phyloP scores from a whole-genome alignment of 768 basidiomycete species.

The Rhizopogon vulgaris region DNA sequence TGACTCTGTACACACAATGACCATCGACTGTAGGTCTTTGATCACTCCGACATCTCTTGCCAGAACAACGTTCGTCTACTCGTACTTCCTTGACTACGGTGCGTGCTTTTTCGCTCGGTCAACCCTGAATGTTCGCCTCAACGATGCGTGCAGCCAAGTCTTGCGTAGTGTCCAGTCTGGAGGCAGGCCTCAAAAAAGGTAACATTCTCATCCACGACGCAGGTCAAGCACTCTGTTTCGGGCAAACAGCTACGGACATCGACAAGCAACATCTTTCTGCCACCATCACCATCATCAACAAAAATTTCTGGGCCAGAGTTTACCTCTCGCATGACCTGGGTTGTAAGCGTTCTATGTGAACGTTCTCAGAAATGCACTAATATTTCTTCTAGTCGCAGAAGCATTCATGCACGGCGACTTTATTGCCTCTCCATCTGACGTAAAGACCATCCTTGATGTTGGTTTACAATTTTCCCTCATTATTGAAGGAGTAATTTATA shows the following conservation, averaged over 20 bases:
- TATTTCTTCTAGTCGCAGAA: slow-evolving; percentile 44
- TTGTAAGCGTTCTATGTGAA: slow-evolving; percentile 32
- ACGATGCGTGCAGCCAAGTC: neutral
- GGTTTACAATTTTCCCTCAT: slow-evolving; percentile 14
- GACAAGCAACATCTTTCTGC: neutral
- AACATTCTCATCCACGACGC: neutral
- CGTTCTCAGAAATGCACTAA: neutral
- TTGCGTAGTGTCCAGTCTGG: neutral
- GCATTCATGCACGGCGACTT: slow-evolving; percentile 60
- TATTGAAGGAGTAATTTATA: slow-evolving; percentile 3
- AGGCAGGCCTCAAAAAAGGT: neutral
- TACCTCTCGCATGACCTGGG: slow-evolving; percentile 37
- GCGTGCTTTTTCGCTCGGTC: neutral
- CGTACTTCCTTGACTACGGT: neutral
- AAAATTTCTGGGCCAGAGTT: slow-evolving; percentile 7
- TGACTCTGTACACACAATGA: neutral
- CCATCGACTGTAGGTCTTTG: neutral
- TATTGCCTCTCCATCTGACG: slow-evolving; percentile 36
- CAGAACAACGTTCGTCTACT: neutral
- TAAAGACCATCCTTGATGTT: slow-evolving; percentile 50
- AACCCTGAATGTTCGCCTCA: neutral
- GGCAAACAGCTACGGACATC: neutral
- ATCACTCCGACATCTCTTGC: neutral
- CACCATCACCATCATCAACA: neutral
- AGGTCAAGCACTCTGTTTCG: neutral